Evolutionary conservation across 176 grass and related monocot species (phyloP).

Genomic region (Secale cereale): DNA sequence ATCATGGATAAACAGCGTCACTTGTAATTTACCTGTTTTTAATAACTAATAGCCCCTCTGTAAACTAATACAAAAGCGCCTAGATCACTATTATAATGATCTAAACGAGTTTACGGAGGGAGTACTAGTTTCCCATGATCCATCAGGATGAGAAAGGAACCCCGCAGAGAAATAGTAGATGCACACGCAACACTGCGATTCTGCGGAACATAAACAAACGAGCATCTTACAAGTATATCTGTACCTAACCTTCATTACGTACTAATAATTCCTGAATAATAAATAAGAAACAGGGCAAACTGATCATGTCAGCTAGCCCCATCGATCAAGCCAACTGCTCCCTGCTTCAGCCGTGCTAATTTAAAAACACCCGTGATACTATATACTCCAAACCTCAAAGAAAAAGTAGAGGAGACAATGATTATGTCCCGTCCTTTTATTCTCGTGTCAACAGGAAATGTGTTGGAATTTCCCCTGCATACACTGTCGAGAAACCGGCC

Average conservation of each 20-base stretch:
- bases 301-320: not conserved
- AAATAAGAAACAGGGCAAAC: not conserved
- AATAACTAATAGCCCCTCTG: too few relatives aligned
- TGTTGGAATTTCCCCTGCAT: not conserved
- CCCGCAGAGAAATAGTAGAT: not conserved
- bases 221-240: not conserved
- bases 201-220: not conserved
- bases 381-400: not conserved
- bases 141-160: slow-evolving; percentile 13
- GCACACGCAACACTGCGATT: too few relatives aligned
- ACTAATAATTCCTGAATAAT: not conserved
- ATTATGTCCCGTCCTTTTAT: not conserved
- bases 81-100: too few relatives aligned
- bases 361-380: not conserved
- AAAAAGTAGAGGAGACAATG: not conserved
- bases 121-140: not conserved
- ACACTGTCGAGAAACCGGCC: not conserved
- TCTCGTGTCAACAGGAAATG: not conserved
- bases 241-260: not conserved
- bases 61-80: too few relatives aligned
- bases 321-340: not conserved
- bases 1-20: too few relatives aligned
- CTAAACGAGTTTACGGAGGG: too few relatives aligned
- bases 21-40: not conserved
- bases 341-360: not conserved